phyloP scores from a whole-genome alignment of 768 basidiomycete genomes.

The Pulveroboletus sp. region DNA sequence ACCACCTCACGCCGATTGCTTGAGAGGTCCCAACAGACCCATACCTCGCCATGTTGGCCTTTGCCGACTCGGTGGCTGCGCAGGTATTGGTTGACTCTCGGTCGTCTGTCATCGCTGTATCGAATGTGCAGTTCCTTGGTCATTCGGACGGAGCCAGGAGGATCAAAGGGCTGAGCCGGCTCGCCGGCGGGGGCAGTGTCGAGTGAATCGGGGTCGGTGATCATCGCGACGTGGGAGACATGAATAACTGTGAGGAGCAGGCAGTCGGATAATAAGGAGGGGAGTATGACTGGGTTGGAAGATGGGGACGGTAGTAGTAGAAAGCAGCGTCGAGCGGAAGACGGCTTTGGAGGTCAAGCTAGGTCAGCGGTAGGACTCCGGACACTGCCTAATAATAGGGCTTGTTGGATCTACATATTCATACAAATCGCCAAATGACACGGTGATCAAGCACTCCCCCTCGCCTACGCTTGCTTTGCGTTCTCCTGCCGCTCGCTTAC shows the following conservation, averaged over 20 bases:
- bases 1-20: constrained; percentile 46
- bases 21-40: constrained; percentile 56
- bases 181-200: constrained; percentile 33
- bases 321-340: constrained; percentile 17
- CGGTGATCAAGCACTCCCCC: constrained; percentile 5
- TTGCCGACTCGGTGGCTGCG: constrained; percentile 72
- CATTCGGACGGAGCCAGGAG: constrained; percentile 45
- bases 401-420: no score
- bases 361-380: constrained; percentile 19
- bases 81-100: constrained; percentile 82
- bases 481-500: constrained; percentile 16
- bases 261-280: constrained; percentile 9
- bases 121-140: constrained; percentile 41
- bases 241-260: constrained; percentile 16
- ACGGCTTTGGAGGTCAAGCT: constrained; percentile 10
- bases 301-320: constrained; percentile 20
- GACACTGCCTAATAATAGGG: constrained; percentile 27
- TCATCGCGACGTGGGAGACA: constrained; percentile 26
- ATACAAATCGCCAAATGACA: constrained; percentile 4
- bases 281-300: constrained; percentile 26
- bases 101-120: constrained; percentile 37
- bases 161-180: constrained; percentile 34
- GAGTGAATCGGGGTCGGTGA: constrained; percentile 21
- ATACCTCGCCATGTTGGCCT: constrained; percentile 90
- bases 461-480: constrained; percentile 9